Evolutionary conservation across 306 rosid genomes (phyloP), one percentile per base, ranked within the genome.

Genomic region (Corylus heterophylla): DNA sequence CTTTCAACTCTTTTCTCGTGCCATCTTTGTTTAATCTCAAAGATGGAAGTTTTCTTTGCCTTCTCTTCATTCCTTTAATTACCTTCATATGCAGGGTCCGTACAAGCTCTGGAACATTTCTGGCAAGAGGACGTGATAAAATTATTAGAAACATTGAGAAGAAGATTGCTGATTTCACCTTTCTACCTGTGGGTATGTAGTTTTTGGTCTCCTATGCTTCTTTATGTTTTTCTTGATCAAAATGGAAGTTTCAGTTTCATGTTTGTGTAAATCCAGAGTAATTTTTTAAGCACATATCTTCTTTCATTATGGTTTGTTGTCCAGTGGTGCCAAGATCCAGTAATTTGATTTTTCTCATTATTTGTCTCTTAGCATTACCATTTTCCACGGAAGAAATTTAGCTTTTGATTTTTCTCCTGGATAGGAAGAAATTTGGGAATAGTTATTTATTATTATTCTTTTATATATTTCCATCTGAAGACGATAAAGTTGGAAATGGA

Each of bases 51-150:
- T 64, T n/a, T 76, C n/a, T 42, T 66, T 73, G 70, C 42, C 54
- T 69, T 54, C 12, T 18, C 48, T 27, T 31, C 12, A 55, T 61
- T 78, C 17, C 20, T 63, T 75, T 74, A 31, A 12, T 58, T 69
- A 44, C 48, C 54, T 49, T 16, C 45, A 70, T 50, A 17, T 75
- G 68, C 79, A 96, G 99, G 82, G 99, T 96, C 59, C 96, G 99
- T 7, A 96, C 99, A 39, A 96, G 99, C 83, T 91, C 93, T 42
- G 99, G 98, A 80, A 96, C 99, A 74, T 96, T 96, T 87, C 85
- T 96, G 86, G 69, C 80, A 17, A 89, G 99, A 89, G 99, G 99
- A 63, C 96, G 90, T 0, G 99, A 96, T 83, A 91, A 96, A 85
- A 74, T 79, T 76, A 85, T 96, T 73, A 88, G 96, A 85, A 80